phyloP scores from a whole-genome alignment of 2,329 filamentous ascomycete species.

The Botrytis cinerea region DNA sequence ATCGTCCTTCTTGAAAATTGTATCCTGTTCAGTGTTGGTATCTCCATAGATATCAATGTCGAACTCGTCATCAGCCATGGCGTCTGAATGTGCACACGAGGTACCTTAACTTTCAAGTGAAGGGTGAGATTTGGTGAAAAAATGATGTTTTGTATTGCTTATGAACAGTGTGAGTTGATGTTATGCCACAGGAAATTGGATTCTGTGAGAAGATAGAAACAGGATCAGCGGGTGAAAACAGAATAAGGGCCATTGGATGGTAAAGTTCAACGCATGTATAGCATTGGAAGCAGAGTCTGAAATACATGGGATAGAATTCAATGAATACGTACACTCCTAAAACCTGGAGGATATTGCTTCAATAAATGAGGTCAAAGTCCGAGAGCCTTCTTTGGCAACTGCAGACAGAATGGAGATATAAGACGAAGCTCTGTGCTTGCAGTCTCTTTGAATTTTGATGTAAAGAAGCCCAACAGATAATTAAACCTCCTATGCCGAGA shows the following conservation, averaged over 20 bases:
- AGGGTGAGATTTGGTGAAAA: constrained; percentile 16
- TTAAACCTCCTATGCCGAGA: constrained; percentile 19
- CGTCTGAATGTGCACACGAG: constrained; percentile 23
- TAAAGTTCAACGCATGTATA: constrained; percentile 26
- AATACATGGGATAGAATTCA: constrained; percentile 43
- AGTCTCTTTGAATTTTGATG: constrained; percentile 43
- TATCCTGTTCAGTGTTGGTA: constrained; percentile 50
- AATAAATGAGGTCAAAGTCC: constrained; percentile 41
- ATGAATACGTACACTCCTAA: constrained; percentile 43
- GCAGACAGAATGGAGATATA: constrained; percentile 46
- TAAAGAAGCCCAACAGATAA: constrained; percentile 27
- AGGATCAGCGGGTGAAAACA: constrained; percentile 42
- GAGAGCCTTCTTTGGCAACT: constrained; percentile 41
- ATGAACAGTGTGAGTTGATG: constrained; percentile 32
- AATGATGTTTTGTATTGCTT: constrained; percentile 37
- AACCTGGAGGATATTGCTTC: constrained; percentile 35
- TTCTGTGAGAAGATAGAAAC: constrained; percentile 38
- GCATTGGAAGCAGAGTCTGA: constrained; percentile 31
- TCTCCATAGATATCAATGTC: constrained; percentile 74
- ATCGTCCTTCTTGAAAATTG: constrained; percentile 42
- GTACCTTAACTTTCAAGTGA: constrained; percentile 15
- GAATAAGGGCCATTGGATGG: constrained; percentile 19
- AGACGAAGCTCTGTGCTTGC: constrained; percentile 68
- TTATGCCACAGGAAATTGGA: constrained; percentile 35
- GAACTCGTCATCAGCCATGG: constrained; percentile 70